Base-by-base conservation (phyloP, 2,329 filamentous ascomycete species). In the Botrytis squamosa region DNA sequence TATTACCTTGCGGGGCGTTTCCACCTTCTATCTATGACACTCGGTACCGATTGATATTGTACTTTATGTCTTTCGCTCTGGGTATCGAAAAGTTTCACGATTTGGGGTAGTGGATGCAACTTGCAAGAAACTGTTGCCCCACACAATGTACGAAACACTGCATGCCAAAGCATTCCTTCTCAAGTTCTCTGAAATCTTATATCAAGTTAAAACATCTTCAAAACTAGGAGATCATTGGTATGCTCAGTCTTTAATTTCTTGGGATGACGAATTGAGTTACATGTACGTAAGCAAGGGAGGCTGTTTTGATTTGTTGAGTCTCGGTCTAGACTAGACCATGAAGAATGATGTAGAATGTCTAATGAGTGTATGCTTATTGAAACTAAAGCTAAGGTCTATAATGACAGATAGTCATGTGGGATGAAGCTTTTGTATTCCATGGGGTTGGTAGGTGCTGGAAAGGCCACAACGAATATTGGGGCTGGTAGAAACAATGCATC, bases 1-100 rank as follows among this genome's bases (percentile, higher is more conserved):
- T 40, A n/a, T n/a, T 10, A 16, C 36, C 38, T 5, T 18, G 60
- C 60, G 38, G 22, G 38, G 60, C 22, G 6, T 42, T 63, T 18
- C 36, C 12, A 36, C 14, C 14, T n/a, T n/a, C 38, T n/a, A 8
- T 62, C 60, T 38, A 63, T 40, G 14, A 25, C 8, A n/a, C 12
- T 16, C 36, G 38, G 60, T 18, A 20, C 22, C 36, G 36, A 62
- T 40, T 62, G 36, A n/a, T 62, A 5, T 62, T 62, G 59, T 40
- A 16, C 36, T 62, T 62, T 16, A 40, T 25, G 33, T 38, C 59
- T 38, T 16, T n/a, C 59, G 25, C 36, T 40, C 59, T 40, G 38
- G 10, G 59, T 62, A 40, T 62, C 36, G 59, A 62, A 62, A 40
- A 40, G 59, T 62, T 62, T 62, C 59, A 62, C 38, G 22, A 62